Evolutionary conservation across 1,284 basidiomycete genomes (phyloP).

Genomic region (Golubevia pallescens): DNA sequence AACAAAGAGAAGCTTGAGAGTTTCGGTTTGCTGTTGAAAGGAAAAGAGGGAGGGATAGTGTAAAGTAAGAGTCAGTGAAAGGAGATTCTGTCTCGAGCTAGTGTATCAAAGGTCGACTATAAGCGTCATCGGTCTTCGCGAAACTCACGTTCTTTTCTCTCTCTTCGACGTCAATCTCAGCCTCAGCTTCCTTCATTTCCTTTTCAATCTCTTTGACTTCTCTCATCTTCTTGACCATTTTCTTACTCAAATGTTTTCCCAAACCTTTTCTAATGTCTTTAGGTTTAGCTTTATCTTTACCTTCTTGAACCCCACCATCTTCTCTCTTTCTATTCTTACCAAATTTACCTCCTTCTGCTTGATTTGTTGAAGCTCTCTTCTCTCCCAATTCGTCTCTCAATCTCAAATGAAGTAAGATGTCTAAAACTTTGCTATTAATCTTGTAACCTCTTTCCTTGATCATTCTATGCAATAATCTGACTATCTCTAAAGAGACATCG

Average conservation of each 20-base stretch:
- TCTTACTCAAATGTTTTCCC: constrained; percentile 51
- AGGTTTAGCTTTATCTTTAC: constrained; percentile 34
- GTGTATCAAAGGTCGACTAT: not conserved
- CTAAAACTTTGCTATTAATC: constrained; percentile 86
- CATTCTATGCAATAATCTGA: constrained; percentile 91
- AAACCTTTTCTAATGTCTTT: constrained; percentile 49
- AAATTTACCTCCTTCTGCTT: constrained; percentile 44
- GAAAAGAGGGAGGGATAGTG: constrained; percentile 6
- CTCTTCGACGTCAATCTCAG: constrained; percentile 91
- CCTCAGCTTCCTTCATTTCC: constrained; percentile 73
- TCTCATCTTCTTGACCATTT: constrained; percentile 48
- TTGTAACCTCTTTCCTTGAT: constrained; percentile 90
- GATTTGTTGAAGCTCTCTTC: constrained; percentile 75
- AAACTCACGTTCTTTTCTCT: constrained; percentile 78
- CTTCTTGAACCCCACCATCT: constrained; percentile 66
- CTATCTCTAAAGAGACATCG: constrained; percentile 81
- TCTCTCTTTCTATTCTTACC: constrained; percentile 77
- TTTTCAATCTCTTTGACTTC: constrained; percentile 47
- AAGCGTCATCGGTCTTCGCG: not conserved
- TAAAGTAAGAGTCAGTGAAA: constrained; percentile 4
- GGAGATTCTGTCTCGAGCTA: constrained; percentile 1
- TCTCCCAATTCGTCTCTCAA: constrained; percentile 82
- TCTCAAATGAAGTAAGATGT: constrained; percentile 83
- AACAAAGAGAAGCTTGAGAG: constrained; percentile 94
- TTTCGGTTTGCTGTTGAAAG: constrained; percentile 84